phyloP scores from a whole-genome alignment of 2,329 filamentous ascomycete species.

The Neofusicoccum sp. region DNA sequence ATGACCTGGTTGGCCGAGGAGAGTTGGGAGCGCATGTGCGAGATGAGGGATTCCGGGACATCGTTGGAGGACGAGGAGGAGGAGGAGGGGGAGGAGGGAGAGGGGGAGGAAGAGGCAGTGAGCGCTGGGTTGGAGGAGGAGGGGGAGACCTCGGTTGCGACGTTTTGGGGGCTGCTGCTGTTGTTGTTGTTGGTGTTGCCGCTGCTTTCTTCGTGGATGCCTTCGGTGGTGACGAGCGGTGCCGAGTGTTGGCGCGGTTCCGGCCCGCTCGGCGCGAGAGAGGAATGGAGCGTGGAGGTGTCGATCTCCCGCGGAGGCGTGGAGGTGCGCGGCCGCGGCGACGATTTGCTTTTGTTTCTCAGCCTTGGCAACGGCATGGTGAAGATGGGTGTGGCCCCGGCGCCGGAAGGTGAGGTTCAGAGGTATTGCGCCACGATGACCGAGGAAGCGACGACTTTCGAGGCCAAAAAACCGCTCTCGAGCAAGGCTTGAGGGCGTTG shows the following conservation, averaged over 20 bases:
- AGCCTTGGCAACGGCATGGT: neutral
- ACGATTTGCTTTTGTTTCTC: neutral
- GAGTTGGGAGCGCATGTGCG: conserved; percentile 14
- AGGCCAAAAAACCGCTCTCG: no score
- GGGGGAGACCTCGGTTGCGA: no score
- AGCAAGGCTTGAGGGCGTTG: no score
- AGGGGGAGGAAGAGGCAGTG: no score
- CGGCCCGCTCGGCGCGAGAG: neutral
- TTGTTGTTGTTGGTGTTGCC: neutral
- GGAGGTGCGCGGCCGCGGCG: neutral
- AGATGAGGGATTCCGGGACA: neutral
- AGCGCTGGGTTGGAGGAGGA: no score
- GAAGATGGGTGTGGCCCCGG: no score
- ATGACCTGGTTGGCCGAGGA: conserved; percentile 14
- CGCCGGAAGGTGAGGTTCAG: no score
- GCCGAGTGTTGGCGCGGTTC: neutral
- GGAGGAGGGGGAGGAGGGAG: no score
- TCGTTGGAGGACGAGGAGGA: neutral
- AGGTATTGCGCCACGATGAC: no score
- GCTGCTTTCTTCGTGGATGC: neutral
- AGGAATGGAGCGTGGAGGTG: neutral
- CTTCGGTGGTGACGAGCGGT: neutral
- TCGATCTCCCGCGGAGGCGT: neutral
- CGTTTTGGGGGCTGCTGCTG: no score
- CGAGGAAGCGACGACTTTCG: no score